Percentiles rank a stretch among this genome's conserved stretches.
Conservation (phyloP, 768 basidiomycete species). For the Pleurotus citrinopileatus region DNA sequence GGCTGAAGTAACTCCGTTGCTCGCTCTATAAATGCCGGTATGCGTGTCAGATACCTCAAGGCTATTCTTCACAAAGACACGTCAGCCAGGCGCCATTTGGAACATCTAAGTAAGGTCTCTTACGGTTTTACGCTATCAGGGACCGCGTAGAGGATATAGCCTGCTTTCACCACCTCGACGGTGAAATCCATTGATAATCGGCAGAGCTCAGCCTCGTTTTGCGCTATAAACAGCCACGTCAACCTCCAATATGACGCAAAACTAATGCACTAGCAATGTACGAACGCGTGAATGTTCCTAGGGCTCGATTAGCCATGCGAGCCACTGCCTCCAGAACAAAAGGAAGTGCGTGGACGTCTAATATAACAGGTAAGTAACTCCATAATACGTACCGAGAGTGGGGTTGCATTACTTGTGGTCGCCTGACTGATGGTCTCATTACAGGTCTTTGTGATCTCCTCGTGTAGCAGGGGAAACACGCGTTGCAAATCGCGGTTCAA, state of each 20-base stretch:
- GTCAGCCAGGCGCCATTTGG: neutral
- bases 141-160: neutral
- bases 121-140: neutral
- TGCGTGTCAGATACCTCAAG: neutral
- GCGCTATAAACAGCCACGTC: neutral
- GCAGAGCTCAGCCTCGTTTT: neutral
- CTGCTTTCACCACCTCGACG: neutral
- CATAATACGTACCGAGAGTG: neutral
- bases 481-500: constrained; percentile 1
- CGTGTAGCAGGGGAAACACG: neutral
- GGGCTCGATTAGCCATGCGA: constrained; percentile 1
- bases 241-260: neutral
- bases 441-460: neutral
- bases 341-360: neutral
- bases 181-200: constrained; percentile 1
- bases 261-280: neutral
- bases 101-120: neutral
- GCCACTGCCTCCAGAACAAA: neutral
- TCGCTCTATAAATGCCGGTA: neutral
- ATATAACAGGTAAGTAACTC: neutral
- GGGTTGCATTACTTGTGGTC: neutral
- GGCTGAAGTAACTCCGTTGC: neutral
- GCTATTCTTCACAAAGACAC: neutral
- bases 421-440: neutral
- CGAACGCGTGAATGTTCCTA: neutral